Conservation (phyloP, 163 green algal genomes). For the Volvox carteri region DNA sequence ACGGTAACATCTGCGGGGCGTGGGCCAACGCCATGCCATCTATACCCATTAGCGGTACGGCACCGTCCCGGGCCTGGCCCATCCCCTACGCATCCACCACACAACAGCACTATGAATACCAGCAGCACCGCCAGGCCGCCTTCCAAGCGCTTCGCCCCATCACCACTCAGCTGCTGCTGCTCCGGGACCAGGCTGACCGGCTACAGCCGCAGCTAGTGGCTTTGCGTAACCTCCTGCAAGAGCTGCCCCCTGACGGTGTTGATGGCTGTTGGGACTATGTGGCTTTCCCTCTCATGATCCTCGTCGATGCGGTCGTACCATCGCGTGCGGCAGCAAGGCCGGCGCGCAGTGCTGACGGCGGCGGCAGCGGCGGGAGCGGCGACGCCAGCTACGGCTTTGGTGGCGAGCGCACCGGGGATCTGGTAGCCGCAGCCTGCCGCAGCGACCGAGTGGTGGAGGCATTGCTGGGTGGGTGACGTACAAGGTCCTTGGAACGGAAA, state of each 20-base stretch:
- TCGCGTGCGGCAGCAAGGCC: background rate
- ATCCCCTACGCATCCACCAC: background rate
- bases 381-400: background rate
- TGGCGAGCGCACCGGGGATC: background rate
- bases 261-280: slow-evolving; percentile 80
- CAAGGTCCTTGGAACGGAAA: too few relatives aligned
- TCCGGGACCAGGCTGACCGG: slow-evolving; percentile 56
- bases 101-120: background rate
- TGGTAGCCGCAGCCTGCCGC: slow-evolving; percentile 65
- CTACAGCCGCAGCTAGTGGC: slow-evolving; percentile 47
- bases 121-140: slow-evolving; percentile 46
- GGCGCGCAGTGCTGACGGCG: background rate
- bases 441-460: slow-evolving; percentile 77
- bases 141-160: slow-evolving; percentile 79
- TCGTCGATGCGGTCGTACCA: slow-evolving; percentile 71
- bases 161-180: slow-evolving; percentile 74
- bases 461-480: slow-evolving; percentile 56
- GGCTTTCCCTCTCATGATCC: slow-evolving; percentile 78
- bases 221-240: slow-evolving; percentile 42
- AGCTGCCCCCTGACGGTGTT: slow-evolving; percentile 61
- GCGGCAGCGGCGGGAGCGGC: background rate
- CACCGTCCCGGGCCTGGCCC: background rate
- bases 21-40: background rate
- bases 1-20: too few relatives aligned
- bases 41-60: background rate